phyloP scores from a whole-genome alignment of 2,329 filamentous ascomycete genomes.

The Apiospora marii region DNA sequence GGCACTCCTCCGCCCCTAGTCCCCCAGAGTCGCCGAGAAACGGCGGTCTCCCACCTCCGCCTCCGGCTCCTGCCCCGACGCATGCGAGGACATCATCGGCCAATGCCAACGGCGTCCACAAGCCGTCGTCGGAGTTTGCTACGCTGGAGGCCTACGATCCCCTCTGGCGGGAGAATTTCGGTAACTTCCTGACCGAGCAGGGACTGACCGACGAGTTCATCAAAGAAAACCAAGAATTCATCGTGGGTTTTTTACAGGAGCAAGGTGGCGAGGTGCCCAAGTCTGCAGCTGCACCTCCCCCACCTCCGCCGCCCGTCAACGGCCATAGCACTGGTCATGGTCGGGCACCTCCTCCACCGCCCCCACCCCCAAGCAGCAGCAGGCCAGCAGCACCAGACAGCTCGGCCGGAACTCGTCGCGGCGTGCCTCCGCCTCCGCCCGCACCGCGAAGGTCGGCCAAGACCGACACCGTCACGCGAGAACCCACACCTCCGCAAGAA shows the following conservation, averaged over 20 bases:
- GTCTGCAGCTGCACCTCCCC: constrained; percentile 45
- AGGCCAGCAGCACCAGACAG: constrained; percentile 39
- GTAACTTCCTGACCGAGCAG: constrained; percentile 68
- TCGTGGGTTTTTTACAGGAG: constrained; percentile 68
- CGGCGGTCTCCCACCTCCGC: constrained; percentile 35
- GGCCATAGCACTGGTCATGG: constrained; percentile 28
- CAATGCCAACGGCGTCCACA: constrained; percentile 54
- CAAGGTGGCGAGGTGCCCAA: constrained; percentile 54
- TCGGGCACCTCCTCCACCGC: constrained; percentile 39
- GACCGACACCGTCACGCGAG: constrained; percentile 51
- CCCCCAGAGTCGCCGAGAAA: constrained; percentile 64
- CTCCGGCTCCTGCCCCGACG: constrained; percentile 44
- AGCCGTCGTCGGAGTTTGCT: constrained; percentile 62
- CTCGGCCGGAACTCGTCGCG: constrained; percentile 48
- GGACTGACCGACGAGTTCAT: constrained; percentile 73
- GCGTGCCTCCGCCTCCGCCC: constrained; percentile 61
- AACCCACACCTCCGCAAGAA: constrained; percentile 71
- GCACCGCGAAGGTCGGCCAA: constrained; percentile 67
- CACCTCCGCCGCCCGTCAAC: constrained; percentile 46
- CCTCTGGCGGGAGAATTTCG: constrained; percentile 71
- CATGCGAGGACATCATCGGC: constrained; percentile 49
- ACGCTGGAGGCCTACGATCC: constrained; percentile 71
- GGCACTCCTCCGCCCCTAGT: constrained; percentile 64
- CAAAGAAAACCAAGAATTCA: constrained; percentile 73
- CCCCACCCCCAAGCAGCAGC: constrained; percentile 29